Evolutionary conservation across 108 stramenopile species (phyloP).

Genomic region (Phaeodactylum tricornutum): DNA sequence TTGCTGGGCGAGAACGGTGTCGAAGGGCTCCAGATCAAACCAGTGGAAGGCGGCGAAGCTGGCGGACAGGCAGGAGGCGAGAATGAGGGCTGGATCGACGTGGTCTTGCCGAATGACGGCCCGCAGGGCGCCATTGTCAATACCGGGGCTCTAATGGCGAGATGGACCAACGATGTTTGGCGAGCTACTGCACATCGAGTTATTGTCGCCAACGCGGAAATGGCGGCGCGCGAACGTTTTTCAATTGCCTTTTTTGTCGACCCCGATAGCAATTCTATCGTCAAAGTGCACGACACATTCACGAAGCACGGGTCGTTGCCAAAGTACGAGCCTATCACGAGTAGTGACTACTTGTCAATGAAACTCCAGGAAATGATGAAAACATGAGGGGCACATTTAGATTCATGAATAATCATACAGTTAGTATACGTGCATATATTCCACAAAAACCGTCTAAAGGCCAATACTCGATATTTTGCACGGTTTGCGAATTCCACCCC

Average conservation of each 20-base stretch:
- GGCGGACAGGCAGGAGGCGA: constrained; percentile 5
- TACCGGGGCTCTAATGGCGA: constrained; percentile 36
- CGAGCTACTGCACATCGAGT: constrained; percentile 35
- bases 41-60: constrained; percentile 20
- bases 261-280: constrained; percentile 10
- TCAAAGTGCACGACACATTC: constrained; percentile 8
- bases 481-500: no score
- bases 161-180: constrained; percentile 43
- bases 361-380: no score
- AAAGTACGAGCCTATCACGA: constrained; percentile 9
- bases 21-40: constrained; percentile 24
- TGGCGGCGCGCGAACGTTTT: constrained; percentile 10
- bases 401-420: no score
- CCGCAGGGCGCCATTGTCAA: constrained; percentile 22
- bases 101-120: constrained; percentile 7
- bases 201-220: constrained; percentile 15
- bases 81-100: constrained; percentile 13
- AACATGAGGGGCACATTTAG: no score
- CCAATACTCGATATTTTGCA: no score
- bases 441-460: no score
- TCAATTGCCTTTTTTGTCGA: constrained; percentile 23
- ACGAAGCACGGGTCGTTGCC: neutral
- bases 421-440: no score
- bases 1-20: constrained; percentile 7
- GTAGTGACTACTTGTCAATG: no score